Evolutionary conservation across 2,329 filamentous ascomycete genomes (phyloP).

Genomic region (Thielaviopsis punctulata): DNA sequence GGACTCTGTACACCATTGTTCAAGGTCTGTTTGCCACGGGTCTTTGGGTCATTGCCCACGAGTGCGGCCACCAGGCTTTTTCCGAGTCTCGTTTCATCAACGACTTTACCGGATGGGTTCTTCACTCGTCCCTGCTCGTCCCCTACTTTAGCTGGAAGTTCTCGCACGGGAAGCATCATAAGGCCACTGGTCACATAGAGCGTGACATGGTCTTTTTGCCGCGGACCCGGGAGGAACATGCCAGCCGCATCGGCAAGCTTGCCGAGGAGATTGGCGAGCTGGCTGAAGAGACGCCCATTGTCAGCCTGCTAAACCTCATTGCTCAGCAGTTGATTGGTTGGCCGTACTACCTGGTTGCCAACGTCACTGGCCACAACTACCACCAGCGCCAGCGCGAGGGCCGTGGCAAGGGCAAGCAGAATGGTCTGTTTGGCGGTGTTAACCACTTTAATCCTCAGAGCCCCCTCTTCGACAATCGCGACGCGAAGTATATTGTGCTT

Average conservation of each 20-base stretch:
- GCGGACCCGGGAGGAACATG: constrained; percentile 69
- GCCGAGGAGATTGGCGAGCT: constrained; percentile 75
- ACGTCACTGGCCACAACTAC: constrained; percentile 91
- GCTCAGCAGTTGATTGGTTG: constrained; percentile 82
- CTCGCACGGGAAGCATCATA: constrained; percentile 98
- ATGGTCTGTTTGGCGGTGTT: constrained; percentile 63
- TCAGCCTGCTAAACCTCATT: constrained; percentile 57
- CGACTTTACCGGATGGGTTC: constrained; percentile 80
- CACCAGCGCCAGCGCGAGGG: constrained; percentile 85
- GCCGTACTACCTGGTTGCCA: constrained; percentile 79
- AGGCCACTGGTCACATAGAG: constrained; percentile 91
- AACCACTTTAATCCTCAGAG: constrained; percentile 88
- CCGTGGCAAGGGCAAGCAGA: constrained; percentile 80
- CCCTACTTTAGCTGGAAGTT: constrained; percentile 99
- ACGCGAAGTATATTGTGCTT: constrained; percentile 70
- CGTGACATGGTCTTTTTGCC: constrained; percentile 99
- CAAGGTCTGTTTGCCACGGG: constrained; percentile 90
- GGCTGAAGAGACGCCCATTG: constrained; percentile 83
- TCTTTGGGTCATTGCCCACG: constrained; percentile 90
- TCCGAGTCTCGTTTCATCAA: constrained; percentile 82
- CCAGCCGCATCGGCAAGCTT: constrained; percentile 54
- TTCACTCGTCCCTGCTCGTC: constrained; percentile 75
- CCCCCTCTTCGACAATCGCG: constrained; percentile 81
- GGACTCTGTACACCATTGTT: constrained; percentile 52
- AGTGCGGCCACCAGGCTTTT: constrained; percentile 95